phyloP scores from a whole-genome alignment of 305 asterid genomes.

The Fraxinus latifolia region DNA sequence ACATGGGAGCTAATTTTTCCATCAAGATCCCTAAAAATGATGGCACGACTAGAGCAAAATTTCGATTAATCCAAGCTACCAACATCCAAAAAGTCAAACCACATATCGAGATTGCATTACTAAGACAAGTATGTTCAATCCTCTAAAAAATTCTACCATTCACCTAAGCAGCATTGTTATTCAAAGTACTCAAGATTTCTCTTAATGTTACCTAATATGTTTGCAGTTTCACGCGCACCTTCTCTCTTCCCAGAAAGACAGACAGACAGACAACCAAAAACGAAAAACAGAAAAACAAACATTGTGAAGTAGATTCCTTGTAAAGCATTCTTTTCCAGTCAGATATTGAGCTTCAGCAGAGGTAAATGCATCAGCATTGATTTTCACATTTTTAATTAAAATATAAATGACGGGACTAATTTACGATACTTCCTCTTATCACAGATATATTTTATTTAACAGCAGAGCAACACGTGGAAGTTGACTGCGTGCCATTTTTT shows the following conservation, averaged over 20 bases:
- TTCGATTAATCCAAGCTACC: background rate
- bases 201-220: background rate
- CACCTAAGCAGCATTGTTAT: background rate
- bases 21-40: background rate
- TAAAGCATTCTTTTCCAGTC: background rate
- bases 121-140: background rate
- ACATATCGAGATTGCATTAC: background rate
- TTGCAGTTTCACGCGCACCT: background rate
- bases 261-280: background rate
- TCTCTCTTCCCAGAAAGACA: background rate
- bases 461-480: background rate
- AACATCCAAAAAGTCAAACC: background rate
- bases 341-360: background rate
- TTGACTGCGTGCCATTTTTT: background rate
- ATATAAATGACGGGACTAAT: background rate
- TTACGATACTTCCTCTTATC: slow-evolving; percentile 3
- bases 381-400: background rate
- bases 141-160: background rate
- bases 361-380: background rate
- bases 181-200: background rate
- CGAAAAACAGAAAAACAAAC: background rate
- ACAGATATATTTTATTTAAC: background rate
- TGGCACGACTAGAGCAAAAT: background rate
- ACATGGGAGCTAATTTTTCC: background rate
- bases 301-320: background rate